Percentiles rank a stretch among this genome's conserved stretches.
phyloP scores from a whole-genome alignment of 179 eudicot genomes.

The Amaranthus tricolor region DNA sequence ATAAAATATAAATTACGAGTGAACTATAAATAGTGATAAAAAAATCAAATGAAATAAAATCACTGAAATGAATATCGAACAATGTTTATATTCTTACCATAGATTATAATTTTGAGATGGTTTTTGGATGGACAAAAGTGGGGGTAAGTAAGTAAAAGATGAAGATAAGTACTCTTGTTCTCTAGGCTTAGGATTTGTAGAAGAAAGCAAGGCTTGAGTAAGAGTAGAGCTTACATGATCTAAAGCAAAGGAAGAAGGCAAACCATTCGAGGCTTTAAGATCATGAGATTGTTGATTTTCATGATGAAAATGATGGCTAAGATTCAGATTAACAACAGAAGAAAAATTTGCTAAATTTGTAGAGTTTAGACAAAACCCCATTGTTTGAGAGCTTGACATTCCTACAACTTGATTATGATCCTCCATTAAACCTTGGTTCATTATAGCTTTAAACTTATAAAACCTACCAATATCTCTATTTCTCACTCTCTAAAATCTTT shows the following conservation, averaged over 20 bases:
- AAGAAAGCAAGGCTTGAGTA: constrained; percentile 25
- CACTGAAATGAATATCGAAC: too few species aligned
- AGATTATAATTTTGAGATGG: constrained; percentile 32
- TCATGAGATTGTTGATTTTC: constrained; percentile 20
- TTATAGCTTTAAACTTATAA: constrained; percentile 20
- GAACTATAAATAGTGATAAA: too few species aligned
- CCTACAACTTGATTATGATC: constrained; percentile 36
- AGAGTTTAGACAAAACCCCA: constrained; percentile 46
- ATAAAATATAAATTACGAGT: too few species aligned
- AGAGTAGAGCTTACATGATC: constrained; percentile 25
- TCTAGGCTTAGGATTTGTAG: constrained; percentile 25
- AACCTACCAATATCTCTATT: not conserved
- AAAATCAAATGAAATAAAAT: too few species aligned
- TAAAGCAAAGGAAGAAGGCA: constrained; percentile 22
- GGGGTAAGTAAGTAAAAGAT: constrained; percentile 26
- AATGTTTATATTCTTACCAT: constrained; percentile 34
- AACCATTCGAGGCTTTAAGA: constrained; percentile 19
- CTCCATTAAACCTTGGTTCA: constrained; percentile 45
- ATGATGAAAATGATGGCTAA: not conserved
- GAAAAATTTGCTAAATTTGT: constrained; percentile 25
- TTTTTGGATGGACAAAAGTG: constrained; percentile 42
- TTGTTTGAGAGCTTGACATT: constrained; percentile 30
- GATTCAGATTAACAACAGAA: constrained; percentile 11
- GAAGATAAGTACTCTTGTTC: constrained; percentile 15
- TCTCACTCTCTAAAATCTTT: constrained; percentile 7